Base-by-base conservation (phyloP, 768 basidiomycete genomes). In the Leccinellum luteum region DNA sequence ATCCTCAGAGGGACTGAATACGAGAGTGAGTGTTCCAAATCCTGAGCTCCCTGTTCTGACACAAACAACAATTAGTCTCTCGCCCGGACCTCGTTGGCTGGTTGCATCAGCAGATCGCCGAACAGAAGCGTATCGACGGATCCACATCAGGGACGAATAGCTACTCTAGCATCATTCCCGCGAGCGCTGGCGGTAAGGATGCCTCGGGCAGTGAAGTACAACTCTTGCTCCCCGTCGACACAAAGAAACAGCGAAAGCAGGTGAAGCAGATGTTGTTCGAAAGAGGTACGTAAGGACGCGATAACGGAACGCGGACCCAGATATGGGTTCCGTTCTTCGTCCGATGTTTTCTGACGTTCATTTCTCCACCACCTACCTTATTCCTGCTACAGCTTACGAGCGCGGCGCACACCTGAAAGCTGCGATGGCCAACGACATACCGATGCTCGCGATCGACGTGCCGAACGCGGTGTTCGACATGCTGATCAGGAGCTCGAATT, bases 1-100 rank as follows among this genome's bases (percentile, higher is more conserved):
- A 85, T 93, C 23, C 76, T 93, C 51, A 87, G 84, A 68, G 86
- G 87, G 23, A 86, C 85, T 0, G 91, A 92, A 68, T 79, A 83
- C 51, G 90, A 91, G 68, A 74, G 90, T 89, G 60, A 58, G 83
- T 66, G 13, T 31, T 10, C 7, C 3, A 17, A 9, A 43, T 19
- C 28, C 2, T 19, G 41, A 13, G 2, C 5, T 17, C 19, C 38
- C 7, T n/a, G 28, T 57, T 13, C 62, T 63, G 44, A 67, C 35
- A 8, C 15, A 5, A 31, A 10, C n/a, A 41, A 21, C 76, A 74
- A 79, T 19, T 73, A 84, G 82, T 81, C 25, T 73, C 87, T 6
- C 79, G 83, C 6, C 83, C 86, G 51, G 89, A 93, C 56, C 79
- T 94, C 1, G 84, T 90, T 3, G 72, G 79, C 14, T 92, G 85